These are phyloP conservation scores for Amanita inopinata DNA, from an alignment of 768 basidiomycete genomes.

Conservation along the genomic window DNA sequence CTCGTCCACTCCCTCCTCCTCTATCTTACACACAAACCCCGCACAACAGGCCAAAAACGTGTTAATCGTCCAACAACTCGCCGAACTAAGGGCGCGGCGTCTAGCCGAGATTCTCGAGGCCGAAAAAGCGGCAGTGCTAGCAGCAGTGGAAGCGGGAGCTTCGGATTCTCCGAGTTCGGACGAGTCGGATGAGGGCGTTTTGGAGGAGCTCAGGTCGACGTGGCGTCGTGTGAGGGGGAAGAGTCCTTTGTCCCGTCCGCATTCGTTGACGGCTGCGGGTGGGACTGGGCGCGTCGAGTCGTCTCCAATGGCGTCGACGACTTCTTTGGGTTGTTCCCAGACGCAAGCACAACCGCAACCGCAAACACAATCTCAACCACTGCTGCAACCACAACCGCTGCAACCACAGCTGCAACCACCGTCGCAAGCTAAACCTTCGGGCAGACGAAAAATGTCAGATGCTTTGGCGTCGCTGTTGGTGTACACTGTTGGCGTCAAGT, in stretches of 20 bases:
- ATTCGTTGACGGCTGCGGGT: neutral
- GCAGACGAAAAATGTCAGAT: constrained; percentile 65
- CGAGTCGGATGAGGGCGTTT: neutral
- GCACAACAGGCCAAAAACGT: constrained; percentile 61
- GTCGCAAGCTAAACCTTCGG: too few relatives aligned
- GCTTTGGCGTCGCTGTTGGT: constrained; percentile 74
- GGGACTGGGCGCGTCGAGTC: too few relatives aligned
- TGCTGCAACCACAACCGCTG: neutral
- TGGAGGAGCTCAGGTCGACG: constrained; percentile 30
- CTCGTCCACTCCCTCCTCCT: neutral
- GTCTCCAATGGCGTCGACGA: too few relatives aligned
- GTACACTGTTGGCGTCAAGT: constrained; percentile 95
- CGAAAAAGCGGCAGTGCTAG: constrained; percentile 4
- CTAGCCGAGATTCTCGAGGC: constrained; percentile 2
- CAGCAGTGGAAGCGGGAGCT: too few relatives aligned
- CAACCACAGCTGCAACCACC: neutral
- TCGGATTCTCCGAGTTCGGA: too few relatives aligned
- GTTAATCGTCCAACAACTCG: constrained; percentile 26
- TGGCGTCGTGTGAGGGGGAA: constrained; percentile 24
- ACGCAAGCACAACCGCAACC: too few relatives aligned
- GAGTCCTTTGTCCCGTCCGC: neutral
- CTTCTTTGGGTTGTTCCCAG: too few relatives aligned
- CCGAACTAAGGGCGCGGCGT: constrained; percentile 8
- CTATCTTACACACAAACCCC: neutral
- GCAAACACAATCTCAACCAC: neutral